A percentile compares a stretch with the other conserved stretches of the same genome.
These are phyloP conservation scores for Pythium scleroteichum DNA, from an alignment of 352 stramenopile species.

Conservation along the genomic window DNA sequence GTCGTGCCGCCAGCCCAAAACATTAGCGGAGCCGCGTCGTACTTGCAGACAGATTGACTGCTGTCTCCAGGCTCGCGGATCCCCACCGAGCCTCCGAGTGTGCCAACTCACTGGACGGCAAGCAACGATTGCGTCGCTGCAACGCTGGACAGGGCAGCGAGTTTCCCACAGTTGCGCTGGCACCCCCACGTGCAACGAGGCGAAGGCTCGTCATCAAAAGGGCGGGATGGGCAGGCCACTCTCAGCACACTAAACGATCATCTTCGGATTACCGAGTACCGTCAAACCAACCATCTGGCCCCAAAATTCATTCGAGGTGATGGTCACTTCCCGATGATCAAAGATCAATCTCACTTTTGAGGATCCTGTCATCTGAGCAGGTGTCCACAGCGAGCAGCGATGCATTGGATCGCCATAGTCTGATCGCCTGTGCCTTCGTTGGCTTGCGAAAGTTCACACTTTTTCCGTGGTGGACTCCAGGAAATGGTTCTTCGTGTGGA, in stretches of 20 bases:
- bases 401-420: too few relatives aligned
- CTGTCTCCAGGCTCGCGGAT: too few relatives aligned
- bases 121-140: too few relatives aligned
- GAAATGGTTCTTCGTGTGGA: too few relatives aligned
- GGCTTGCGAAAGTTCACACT: too few relatives aligned
- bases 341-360: neutral
- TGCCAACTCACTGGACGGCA: too few relatives aligned
- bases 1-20: neutral
- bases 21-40: neutral
- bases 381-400: too few relatives aligned
- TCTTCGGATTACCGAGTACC: neutral
- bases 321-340: neutral
- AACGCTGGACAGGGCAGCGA: neutral
- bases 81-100: too few relatives aligned
- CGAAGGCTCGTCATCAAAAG: neutral
- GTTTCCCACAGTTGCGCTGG: neutral
- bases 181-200: neutral
- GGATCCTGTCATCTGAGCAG: too few relatives aligned
- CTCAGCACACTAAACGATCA: neutral
- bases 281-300: slow-evolving; percentile 17
- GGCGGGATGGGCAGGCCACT: neutral
- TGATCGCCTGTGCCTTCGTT: too few relatives aligned
- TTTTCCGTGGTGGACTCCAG: too few relatives aligned
- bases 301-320: neutral
- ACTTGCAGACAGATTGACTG: too few relatives aligned